Evolutionary conservation across 2,329 filamentous ascomycete genomes (phyloP), one percentile per base, ranked within the genome.

Genomic region (Lecanicillium sp.): DNA sequence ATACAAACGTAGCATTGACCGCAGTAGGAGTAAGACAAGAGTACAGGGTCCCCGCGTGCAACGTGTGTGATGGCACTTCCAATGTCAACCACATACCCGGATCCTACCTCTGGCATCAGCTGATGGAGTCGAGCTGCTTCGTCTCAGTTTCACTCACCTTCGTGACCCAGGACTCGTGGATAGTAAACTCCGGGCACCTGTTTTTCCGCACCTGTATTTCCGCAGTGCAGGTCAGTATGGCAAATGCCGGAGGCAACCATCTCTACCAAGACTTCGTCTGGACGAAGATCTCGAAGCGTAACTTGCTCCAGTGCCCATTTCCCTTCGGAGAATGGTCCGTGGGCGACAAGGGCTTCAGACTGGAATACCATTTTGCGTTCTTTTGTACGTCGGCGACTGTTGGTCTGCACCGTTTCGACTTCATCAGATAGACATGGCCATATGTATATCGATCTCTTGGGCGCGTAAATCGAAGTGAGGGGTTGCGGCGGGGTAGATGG

Each of bases 211-310:
- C 43, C 28, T 0, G 50, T 56, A 8, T 62, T 58, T 3, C 65
- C 69, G 37, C 71, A 63, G 19, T 67, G 53, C 9, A 73, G 49
- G 45, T 77, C 73, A 0, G 71, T 72, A 42, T 77, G 73, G 44
- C 73, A 77, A 36, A 77, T 64, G 0, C 73, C 72, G 0, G 66
- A 66, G 0, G 72, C 70, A 1, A 74, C 58, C 42, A 77, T 68
- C 30, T 72, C 66, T 4, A 77, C 64, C 2, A 75, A 55, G 2
- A 75, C 53, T 51, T 77, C 72, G 20, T 71, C 64, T 2, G 65
- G 55, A 6, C 45, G 50, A 10, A 51, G 34, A 1, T 49, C 49
- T 10, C 54, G 51, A 11, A 58, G 49, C 2, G 45, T 49, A 1
- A 60, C 54, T 1, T 49, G 44, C 19, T 59, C 55, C 6, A 59